Percentiles rank a stretch among this genome's conserved stretches.
phyloP scores from a whole-genome alignment of 768 basidiomycete genomes.

The Xerocomellus intermedius region DNA sequence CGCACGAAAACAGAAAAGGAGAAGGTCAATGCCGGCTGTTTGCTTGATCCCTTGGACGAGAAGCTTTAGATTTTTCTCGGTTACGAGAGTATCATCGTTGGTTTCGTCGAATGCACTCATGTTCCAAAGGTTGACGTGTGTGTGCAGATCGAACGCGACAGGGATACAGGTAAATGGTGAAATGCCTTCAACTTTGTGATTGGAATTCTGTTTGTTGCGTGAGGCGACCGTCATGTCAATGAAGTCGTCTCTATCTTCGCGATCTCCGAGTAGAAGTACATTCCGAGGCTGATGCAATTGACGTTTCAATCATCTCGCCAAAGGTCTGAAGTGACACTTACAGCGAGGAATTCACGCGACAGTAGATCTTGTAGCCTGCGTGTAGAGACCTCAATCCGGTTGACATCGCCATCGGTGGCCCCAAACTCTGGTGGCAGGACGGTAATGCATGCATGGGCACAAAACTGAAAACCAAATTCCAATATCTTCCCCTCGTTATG shows the following conservation, averaged over 20 bases:
- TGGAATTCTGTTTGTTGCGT: not conserved
- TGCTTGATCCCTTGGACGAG: constrained; percentile 15
- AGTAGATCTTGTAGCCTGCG: constrained; percentile 11
- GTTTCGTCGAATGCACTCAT: constrained; percentile 12
- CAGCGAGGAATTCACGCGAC: constrained; percentile 4
- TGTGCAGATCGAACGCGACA: constrained; percentile 3
- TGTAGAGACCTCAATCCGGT: constrained; percentile 9
- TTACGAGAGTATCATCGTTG: constrained; percentile 9
- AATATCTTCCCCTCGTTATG: constrained; percentile 27
- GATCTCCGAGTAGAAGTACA: constrained; percentile 17
- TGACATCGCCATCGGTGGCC: constrained; percentile 1
- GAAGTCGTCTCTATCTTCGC: constrained; percentile 14
- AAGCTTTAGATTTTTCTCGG: constrained; percentile 14
- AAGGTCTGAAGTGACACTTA: constrained; percentile 5
- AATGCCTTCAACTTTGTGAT: not conserved
- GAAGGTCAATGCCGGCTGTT: constrained; percentile 19
- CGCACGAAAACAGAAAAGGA: constrained; percentile 30
- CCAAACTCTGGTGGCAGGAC: constrained; percentile 9
- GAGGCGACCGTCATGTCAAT: not conserved
- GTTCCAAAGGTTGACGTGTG: constrained; percentile 21
- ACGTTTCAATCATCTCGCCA: not conserved
- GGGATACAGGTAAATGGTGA: constrained; percentile 3
- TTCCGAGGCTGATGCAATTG: constrained; percentile 17
- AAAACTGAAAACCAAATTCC: constrained; percentile 31
- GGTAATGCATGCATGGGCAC: constrained; percentile 38